phyloP scores from a whole-genome alignment of 768 basidiomycete genomes.

The Auriscalpium microsporum region DNA sequence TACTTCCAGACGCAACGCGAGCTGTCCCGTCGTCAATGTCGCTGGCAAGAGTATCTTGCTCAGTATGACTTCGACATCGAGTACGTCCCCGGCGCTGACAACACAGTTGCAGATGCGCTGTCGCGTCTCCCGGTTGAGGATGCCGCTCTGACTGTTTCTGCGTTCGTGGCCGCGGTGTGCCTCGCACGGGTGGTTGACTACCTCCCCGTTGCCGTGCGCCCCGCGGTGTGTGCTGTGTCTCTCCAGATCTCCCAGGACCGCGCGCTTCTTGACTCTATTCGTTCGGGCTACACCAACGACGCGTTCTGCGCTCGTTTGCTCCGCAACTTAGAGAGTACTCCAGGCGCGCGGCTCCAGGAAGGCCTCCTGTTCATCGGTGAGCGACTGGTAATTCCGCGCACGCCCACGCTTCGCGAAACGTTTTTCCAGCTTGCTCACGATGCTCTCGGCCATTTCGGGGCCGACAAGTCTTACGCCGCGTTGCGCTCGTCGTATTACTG shows the following conservation, averaged over 20 bases:
- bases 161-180: not conserved
- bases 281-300: slow-evolving; percentile 8
- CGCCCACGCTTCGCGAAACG: slow-evolving; percentile 1
- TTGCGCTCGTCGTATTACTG: slow-evolving; percentile 3
- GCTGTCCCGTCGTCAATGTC: slow-evolving; percentile 8
- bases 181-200: not conserved
- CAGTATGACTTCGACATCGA: slow-evolving; percentile 11
- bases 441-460: slow-evolving; percentile 11
- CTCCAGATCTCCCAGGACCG: slow-evolving; percentile 13
- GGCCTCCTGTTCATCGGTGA: slow-evolving; percentile 14
- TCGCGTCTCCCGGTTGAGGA: slow-evolving; percentile 3
- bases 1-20: not conserved
- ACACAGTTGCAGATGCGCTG: slow-evolving; percentile 14
- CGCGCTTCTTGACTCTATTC: not conserved
- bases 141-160: too few relatives aligned
- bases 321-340: not conserved
- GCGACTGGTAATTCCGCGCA: slow-evolving; percentile 17
- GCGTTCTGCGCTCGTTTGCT: slow-evolving; percentile 3
- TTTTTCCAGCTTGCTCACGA: slow-evolving; percentile 6
- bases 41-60: slow-evolving; percentile 11
- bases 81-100: slow-evolving; percentile 12
- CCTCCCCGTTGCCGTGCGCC: not conserved
- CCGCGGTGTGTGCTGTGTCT: slow-evolving; percentile 12
- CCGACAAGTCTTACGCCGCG: slow-evolving; percentile 5
- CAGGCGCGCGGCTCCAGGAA: not conserved